Evolutionary conservation across 2,329 filamentous ascomycete genomes (phyloP), one percentile per base, ranked within the genome.

Genomic region (Fusarium albosuccineum): DNA sequence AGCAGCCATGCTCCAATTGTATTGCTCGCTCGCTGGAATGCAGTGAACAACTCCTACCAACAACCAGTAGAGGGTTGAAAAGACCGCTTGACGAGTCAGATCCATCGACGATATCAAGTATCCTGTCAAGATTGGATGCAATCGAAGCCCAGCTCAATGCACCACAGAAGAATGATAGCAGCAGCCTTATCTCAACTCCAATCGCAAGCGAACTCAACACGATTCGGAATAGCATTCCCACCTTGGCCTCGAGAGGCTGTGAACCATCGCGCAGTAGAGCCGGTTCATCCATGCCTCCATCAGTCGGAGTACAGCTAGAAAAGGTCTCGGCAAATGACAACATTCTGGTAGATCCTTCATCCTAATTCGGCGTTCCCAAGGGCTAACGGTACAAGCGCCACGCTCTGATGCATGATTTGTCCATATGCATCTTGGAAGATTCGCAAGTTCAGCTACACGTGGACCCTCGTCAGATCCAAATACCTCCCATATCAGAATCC

Each of bases 141-240:
- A 56, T 56, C 2, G 16, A 56, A 9, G 3, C 1, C 9, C 49
- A n/a, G 1, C 22, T 49, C 7, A 2, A 1, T 0, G 7, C 42
- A 1, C 17, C 1, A 1, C 36, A 49, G 2, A 9, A 45, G 4
- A 11, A 4, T 1, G 37, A 8, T 0, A 1, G 30, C 11, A 30
- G 11, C 11, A 30, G 11, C 0, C 3, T 9, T 2, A n/a, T 50
- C 10, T 13, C 11, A 3, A 16, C 53, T 1, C 42, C 53, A 1
- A 49, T 56, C 6, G 13, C 42, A 4, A 5, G 49, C 1, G 17
- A 56, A 13, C 33, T 56, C 0, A 49, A 49, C 9, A 9, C 14
- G 8, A 49, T 40, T n/a, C 9, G 11, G 9, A 30, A 29, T 6
- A n/a, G 11, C 1, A 4, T n/a, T 0, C 26, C 44, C 10, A 8